These are phyloP conservation scores for Diaporthe citriasiana DNA, from an alignment of 2,329 filamentous ascomycete genomes.

Conservation along the genomic window DNA sequence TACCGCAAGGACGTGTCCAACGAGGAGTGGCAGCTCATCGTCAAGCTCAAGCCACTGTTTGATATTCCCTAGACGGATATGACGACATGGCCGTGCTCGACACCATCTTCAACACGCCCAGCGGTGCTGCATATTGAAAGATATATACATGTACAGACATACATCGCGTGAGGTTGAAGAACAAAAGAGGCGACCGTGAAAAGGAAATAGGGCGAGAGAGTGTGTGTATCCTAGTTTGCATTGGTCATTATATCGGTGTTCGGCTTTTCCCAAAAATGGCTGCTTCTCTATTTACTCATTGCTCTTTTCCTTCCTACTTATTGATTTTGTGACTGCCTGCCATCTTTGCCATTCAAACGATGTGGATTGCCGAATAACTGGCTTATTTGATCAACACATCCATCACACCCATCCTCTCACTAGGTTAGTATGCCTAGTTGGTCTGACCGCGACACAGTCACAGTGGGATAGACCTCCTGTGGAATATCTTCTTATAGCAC, in stretches of 20 bases:
- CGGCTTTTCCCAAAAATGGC: not conserved
- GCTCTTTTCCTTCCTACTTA: not conserved
- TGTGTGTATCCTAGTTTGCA: not conserved
- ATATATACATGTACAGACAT: not conserved
- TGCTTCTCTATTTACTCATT: not conserved
- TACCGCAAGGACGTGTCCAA: slow-evolving; percentile 89
- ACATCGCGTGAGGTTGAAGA: not conserved
- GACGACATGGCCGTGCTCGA: not conserved
- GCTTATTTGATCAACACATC: too few species aligned
- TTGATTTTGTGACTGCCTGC: not conserved
- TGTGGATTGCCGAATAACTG: not conserved
- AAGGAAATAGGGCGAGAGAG: not conserved
- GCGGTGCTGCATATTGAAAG: not conserved
- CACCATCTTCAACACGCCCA: not conserved
- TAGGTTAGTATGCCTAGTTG: too few species aligned
- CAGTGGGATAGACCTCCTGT: too few species aligned
- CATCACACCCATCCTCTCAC: too few species aligned
- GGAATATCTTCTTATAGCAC: too few species aligned
- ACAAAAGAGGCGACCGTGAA: not conserved
- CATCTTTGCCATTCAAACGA: not conserved
- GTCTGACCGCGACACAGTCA: too few species aligned
- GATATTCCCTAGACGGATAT: slow-evolving; percentile 77
- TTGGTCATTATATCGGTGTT: not conserved
- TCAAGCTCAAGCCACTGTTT: slow-evolving; percentile 95
- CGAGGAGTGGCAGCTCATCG: slow-evolving; percentile 95